Conservation (phyloP, 2,329 filamentous ascomycete genomes). For the Ceratocystis variospora region DNA sequence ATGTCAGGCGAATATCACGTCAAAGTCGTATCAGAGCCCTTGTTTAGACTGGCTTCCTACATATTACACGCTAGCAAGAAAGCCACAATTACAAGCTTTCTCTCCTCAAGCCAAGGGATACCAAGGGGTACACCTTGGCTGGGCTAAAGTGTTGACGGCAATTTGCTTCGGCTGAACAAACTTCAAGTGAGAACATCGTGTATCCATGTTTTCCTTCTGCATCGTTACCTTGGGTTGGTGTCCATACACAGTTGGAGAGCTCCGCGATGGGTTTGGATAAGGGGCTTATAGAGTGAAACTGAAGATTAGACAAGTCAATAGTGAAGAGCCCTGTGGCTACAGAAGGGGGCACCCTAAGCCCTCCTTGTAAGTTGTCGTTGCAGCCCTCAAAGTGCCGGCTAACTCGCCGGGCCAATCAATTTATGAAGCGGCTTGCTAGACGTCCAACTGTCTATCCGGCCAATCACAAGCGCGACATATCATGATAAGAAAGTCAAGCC, state of each 20-base stretch:
- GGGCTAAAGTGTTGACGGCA: neutral
- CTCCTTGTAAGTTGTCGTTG: neutral
- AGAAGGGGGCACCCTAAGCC: neutral
- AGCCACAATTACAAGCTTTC: no score
- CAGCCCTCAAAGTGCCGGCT: neutral
- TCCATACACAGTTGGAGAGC: no score
- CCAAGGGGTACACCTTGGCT: no score
- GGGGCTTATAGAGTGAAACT: neutral
- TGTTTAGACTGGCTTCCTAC: neutral
- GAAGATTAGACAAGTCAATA: neutral
- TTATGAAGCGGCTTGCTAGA: neutral
- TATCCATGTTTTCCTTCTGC: neutral
- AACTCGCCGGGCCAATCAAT: neutral
- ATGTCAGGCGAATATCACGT: slow-evolving; percentile 13
- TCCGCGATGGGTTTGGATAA: no score
- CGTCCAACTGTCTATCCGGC: neutral
- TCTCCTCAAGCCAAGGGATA: no score
- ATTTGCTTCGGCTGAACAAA: neutral
- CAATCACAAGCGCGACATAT: neutral
- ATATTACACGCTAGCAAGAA: no score
- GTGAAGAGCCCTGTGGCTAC: neutral
- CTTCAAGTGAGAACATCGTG: neutral
- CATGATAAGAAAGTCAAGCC: neutral
- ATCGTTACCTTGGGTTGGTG: neutral
- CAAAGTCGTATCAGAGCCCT: neutral